Percentiles rank a stretch among this genome's conserved stretches.
Evolutionary conservation across 2,329 filamentous ascomycete species (phyloP).

Genomic region (Alternaria solani): DNA sequence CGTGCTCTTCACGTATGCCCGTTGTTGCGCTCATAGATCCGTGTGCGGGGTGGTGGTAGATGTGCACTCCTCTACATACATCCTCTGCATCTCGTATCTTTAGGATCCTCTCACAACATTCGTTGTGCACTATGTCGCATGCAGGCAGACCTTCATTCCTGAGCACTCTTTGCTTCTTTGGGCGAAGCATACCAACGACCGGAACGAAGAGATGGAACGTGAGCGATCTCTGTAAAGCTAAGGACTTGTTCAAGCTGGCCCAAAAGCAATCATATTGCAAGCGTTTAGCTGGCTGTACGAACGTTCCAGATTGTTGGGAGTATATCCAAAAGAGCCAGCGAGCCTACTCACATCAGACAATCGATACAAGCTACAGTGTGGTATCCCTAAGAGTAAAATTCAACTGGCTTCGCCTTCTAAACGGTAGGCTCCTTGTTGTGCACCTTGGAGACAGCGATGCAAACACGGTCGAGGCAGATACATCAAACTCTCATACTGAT

Average conservation of each 20-base stretch:
- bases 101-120: background rate
- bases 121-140: background rate
- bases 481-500: background rate
- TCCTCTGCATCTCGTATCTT: background rate
- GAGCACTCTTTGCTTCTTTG: background rate
- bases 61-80: background rate
- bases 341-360: background rate
- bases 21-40: background rate
- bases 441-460: background rate
- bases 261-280: background rate
- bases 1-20: background rate
- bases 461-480: background rate
- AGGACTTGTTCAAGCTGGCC: background rate
- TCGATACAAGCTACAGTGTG: background rate
- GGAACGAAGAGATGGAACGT: background rate
- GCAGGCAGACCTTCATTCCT: background rate
- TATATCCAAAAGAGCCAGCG: background rate
- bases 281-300: background rate
- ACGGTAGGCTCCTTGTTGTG: background rate
- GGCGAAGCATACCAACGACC: background rate
- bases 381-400: background rate
- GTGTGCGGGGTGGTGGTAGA: background rate
- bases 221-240: background rate
- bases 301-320: background rate
- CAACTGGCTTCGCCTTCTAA: background rate